phyloP scores from a whole-genome alignment of 345 rosid genomes.

The Eucalyptus sp. region DNA sequence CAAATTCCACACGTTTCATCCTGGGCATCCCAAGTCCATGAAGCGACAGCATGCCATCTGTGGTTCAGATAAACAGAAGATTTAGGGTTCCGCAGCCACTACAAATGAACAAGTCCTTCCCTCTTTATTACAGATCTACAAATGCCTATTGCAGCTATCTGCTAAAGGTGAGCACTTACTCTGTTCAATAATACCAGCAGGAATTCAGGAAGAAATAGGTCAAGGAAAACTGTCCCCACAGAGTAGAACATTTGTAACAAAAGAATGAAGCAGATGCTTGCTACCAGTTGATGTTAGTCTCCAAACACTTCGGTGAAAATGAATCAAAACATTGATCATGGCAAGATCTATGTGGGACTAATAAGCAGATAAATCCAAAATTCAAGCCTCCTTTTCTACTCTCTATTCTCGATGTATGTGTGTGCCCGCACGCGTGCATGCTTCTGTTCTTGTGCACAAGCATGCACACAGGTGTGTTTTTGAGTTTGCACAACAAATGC shows the following conservation, averaged over 20 bases:
- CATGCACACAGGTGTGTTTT: not conserved
- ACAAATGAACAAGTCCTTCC: not conserved
- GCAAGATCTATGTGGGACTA: not conserved
- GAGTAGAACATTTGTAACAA: not conserved
- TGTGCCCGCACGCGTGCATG: not conserved
- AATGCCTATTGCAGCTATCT: not conserved
- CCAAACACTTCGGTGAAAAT: not conserved
- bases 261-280: not conserved
- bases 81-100: not conserved
- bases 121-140: not conserved
- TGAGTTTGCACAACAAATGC: not conserved
- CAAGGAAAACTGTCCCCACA: not conserved
- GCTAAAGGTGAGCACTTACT: not conserved
- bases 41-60: slow-evolving; percentile 95
- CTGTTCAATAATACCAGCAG: not conserved
- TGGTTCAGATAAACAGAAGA: not conserved
- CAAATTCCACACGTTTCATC: slow-evolving; percentile 97
- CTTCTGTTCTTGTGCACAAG: not conserved
- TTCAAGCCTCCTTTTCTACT: not conserved
- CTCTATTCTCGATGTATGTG: not conserved
- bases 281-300: not conserved
- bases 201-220: not conserved
- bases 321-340: not conserved
- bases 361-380: not conserved
- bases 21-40: slow-evolving; percentile 98